phyloP scores from a whole-genome alignment of 495 filamentous ascomycete species.

The Hyaloscypha finlandica region DNA sequence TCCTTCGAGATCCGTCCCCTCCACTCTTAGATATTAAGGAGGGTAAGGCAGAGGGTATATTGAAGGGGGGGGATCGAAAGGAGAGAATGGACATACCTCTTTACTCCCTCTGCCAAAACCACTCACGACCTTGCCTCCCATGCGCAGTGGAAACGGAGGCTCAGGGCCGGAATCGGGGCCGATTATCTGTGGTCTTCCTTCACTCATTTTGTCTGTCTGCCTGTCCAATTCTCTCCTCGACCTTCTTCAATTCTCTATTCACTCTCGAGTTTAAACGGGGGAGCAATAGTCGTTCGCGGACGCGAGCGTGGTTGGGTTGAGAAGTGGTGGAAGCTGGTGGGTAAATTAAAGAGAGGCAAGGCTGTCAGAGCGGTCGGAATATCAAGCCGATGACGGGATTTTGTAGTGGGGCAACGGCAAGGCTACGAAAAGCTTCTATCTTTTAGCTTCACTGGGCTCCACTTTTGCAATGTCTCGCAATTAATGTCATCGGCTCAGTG shows the following conservation, averaged over 20 bases:
- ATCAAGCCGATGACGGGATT: neutral
- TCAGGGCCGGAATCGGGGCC: conserved; percentile 72
- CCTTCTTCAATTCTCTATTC: neutral
- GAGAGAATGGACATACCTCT: conserved; percentile 52
- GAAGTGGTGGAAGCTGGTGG: neutral
- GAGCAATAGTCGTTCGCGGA: neutral
- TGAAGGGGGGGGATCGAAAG: neutral
- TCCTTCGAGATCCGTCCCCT: no score
- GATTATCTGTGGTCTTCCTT: conserved; percentile 54
- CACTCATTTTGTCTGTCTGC: neutral
- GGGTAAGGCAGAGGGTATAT: neutral
- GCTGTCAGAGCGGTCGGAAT: conserved; percentile 9
- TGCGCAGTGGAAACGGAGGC: conserved; percentile 75
- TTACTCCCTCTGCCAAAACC: conserved; percentile 94
- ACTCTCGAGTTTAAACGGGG: neutral
- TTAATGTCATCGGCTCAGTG: neutral
- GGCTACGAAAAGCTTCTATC: neutral
- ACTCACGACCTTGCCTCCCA: conserved; percentile 83
- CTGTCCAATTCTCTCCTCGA: neutral
- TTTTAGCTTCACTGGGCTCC: neutral
- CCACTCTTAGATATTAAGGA: no score
- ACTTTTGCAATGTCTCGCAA: neutral
- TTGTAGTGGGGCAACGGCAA: neutral
- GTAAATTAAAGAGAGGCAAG: neutral
- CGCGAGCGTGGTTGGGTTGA: neutral